Conservation (phyloP, 2,329 filamentous ascomycete species). For the Ceratocystis diversiconidia region DNA sequence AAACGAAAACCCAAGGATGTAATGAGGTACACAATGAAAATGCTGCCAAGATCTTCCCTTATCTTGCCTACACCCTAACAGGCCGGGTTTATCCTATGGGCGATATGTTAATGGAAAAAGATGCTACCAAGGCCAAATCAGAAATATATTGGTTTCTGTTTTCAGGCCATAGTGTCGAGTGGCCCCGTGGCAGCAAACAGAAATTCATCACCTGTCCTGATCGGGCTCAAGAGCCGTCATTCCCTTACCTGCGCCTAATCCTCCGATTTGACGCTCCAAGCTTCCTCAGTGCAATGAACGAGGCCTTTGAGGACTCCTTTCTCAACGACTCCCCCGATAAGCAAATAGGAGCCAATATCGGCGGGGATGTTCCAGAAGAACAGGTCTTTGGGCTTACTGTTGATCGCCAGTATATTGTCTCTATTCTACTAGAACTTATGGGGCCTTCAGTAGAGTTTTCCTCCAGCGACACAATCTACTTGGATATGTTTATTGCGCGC, state of each 20-base stretch:
- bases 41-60: conserved; percentile 85
- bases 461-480: conserved; percentile 72
- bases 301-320: conserved; percentile 91
- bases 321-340: conserved; percentile 66
- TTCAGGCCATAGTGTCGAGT: conserved; percentile 61
- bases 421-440: conserved; percentile 85
- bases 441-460: conserved; percentile 54
- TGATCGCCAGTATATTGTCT: conserved; percentile 83
- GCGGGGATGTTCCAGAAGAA: conserved; percentile 45
- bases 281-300: conserved; percentile 88
- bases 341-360: conserved; percentile 37
- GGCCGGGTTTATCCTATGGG: conserved; percentile 85
- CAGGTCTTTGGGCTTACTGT: conserved; percentile 57
- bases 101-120: conserved; percentile 54
- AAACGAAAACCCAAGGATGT: conserved; percentile 27
- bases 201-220: conserved; percentile 46
- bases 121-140: conserved; percentile 63
- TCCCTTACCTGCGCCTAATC: conserved; percentile 71
- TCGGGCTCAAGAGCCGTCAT: conserved; percentile 52
- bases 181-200: conserved; percentile 52
- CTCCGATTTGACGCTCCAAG: conserved; percentile 81
- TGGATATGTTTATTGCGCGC: conserved; percentile 96
- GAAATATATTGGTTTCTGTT: conserved; percentile 91
- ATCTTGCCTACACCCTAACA: conserved; percentile 81
- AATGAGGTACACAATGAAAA: conserved; percentile 51